Evolutionary conservation across 345 rosid genomes (phyloP).

Genomic region (Melastoma malabathricum): DNA sequence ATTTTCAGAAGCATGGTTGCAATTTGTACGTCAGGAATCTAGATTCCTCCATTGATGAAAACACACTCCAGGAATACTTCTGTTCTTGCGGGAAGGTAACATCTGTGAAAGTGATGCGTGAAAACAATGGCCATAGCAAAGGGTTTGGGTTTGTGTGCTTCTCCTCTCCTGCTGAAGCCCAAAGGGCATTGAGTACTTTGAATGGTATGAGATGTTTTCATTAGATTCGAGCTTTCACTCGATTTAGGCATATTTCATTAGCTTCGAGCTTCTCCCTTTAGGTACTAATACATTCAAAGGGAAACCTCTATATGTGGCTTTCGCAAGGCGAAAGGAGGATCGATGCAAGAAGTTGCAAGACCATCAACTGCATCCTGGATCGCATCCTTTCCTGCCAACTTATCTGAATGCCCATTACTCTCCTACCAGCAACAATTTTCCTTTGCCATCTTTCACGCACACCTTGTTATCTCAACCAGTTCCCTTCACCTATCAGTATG

Average conservation of each 20-base stretch:
- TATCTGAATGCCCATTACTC: slow-evolving; percentile 5
- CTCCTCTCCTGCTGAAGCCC: slow-evolving; percentile 49
- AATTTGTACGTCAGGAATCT: slow-evolving; percentile 65
- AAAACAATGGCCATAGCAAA: slow-evolving; percentile 38
- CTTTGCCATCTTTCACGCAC: slow-evolving; percentile 7
- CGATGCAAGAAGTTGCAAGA: slow-evolving; percentile 22
- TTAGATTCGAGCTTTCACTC: no score
- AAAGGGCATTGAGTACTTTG: slow-evolving; percentile 28
- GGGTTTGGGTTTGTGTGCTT: slow-evolving; percentile 73
- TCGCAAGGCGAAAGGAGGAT: slow-evolving; percentile 47
- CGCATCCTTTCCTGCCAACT: slow-evolving; percentile 5
- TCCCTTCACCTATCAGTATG: slow-evolving; percentile 1
- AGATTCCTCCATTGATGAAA: slow-evolving; percentile 28
- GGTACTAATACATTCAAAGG: slow-evolving; percentile 35
- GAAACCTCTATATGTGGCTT: slow-evolving; percentile 35
- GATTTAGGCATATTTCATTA: background rate
- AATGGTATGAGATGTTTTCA: slow-evolving; percentile 24
- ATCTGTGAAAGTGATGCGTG: slow-evolving; percentile 46
- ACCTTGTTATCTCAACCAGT: slow-evolving; percentile 13
- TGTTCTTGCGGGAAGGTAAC: slow-evolving; percentile 33
- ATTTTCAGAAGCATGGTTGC: slow-evolving; percentile 16
- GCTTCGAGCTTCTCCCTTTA: slow-evolving; percentile 8
- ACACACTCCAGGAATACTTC: slow-evolving; percentile 29
- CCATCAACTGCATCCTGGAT: slow-evolving; percentile 3
- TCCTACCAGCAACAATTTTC: slow-evolving; percentile 7